Evolutionary conservation across 2,329 filamentous ascomycete species (phyloP).

Genomic region (Ceratocystis papillata): DNA sequence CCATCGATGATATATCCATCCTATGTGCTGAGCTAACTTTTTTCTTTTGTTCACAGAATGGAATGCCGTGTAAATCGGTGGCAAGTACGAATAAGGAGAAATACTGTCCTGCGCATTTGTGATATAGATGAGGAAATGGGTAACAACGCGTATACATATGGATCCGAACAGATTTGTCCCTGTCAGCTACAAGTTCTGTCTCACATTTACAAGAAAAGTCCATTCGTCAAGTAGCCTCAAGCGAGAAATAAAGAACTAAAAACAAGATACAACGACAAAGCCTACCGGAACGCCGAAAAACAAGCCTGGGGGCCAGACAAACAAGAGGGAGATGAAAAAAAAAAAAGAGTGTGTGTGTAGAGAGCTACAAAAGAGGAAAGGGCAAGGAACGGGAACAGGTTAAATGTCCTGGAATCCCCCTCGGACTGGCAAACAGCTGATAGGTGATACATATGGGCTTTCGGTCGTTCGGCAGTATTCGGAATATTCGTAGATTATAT

Average conservation of each 20-base stretch:
- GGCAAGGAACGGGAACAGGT: not conserved
- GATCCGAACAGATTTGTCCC: too few relatives aligned
- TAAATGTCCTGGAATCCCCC: not conserved
- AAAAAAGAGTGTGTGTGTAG: not conserved
- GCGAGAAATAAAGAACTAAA: not conserved
- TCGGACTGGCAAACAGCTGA: not conserved
- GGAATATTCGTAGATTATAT: not conserved
- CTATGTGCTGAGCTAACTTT: too few relatives aligned
- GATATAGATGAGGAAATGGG: not conserved
- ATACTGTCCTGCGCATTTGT: not conserved
- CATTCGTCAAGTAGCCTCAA: not conserved
- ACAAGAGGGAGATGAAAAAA: not conserved
- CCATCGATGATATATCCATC: too few relatives aligned
- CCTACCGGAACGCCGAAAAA: constrained; percentile 3
- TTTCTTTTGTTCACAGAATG: too few relatives aligned
- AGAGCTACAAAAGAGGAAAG: not conserved
- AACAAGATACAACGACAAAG: not conserved
- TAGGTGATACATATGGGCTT: not conserved
- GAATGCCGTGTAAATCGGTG: too few relatives aligned
- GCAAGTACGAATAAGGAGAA: not conserved
- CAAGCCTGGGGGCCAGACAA: not conserved
- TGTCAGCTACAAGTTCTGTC: not conserved
- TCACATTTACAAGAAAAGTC: not conserved
- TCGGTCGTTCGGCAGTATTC: not conserved
- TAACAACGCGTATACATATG: not conserved